Evolutionary conservation across 805 yeast genomes (phyloP), one percentile per base, ranked within the genome.

Genomic region (Nakazawaea siamensis): DNA sequence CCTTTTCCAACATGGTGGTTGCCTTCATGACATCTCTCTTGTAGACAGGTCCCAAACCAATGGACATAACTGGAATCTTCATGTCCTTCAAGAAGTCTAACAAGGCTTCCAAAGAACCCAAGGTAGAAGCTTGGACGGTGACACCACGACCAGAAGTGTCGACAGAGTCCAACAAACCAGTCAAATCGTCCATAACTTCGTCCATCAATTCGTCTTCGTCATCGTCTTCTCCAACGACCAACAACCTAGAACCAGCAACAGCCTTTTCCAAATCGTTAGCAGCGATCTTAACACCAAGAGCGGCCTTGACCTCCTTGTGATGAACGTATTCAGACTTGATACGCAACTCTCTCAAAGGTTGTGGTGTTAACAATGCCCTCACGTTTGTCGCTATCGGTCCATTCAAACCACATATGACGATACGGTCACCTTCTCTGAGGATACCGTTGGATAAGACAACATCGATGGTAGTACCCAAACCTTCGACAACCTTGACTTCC

Each of bases 1-100:
- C 97, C 60, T 81, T 87, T 44, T 92, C 98, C 56, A 92, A 70
- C 98, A 92, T 92, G 1, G 98, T 79, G 18, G 88, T 73, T 9
- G 97, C 96, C 57, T 87, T 85, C 94, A 92, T 92, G 31, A 92
- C 95, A 67, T 92, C 99, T 66, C 97, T 81, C 66, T 90, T 92
- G 69, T 65, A 92, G 26, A 92, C 98, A 36, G 99, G 98, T 52
- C 99, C 99, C 56, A 92, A 71, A 36, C 97, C 95, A 54, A 92
- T 88, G 24, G 96, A 83, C 96, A 90, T 87, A 24, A 92, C 99
- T 15, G 99, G 99, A 60, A 92, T 92, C 72, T 92, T 92, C 97
- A 88, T 85, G 52, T 85, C 95, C 64, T 90, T 90, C 58, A 92
- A 73, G 85, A 92, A 92, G 61, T 90, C 97, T 44, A 92, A 72